Evolutionary conservation across 2,329 filamentous ascomycete species (phyloP).

Genomic region (Drechslera avenae): DNA sequence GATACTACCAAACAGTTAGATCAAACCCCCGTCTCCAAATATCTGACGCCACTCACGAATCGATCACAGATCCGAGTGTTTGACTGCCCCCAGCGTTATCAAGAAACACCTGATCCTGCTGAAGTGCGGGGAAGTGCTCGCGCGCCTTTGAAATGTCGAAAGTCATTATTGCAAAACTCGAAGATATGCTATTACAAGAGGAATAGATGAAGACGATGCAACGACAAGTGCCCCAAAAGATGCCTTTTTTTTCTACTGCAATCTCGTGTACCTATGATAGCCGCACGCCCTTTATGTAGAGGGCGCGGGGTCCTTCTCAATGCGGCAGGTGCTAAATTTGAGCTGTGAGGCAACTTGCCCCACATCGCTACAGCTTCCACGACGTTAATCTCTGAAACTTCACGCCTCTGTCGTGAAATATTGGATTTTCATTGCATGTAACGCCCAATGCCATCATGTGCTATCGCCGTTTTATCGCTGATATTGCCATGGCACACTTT

Average conservation of each 20-base stretch:
- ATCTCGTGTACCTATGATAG: conserved; percentile 5
- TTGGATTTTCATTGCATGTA: neutral
- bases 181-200: no score
- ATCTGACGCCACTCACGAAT: conserved; percentile 57
- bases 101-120: conserved; percentile 70
- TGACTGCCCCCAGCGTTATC: conserved; percentile 82
- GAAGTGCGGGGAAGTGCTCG: conserved; percentile 70
- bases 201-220: neutral
- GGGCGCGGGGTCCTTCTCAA: conserved; percentile 14
- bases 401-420: neutral
- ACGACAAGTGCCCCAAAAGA: neutral
- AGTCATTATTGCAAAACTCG: conserved; percentile 8
- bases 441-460: no score
- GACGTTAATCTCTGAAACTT: neutral
- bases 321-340: conserved; percentile 12
- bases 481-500: no score
- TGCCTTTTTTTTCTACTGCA: neutral
- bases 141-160: conserved; percentile 64
- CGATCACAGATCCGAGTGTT: conserved; percentile 67
- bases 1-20: conserved; percentile 52
- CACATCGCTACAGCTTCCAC: conserved; percentile 1
- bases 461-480: no score
- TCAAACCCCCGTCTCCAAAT: no score
- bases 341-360: conserved; percentile 7
- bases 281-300: conserved; percentile 9